Percentiles rank a stretch among this genome's conserved stretches.
phyloP scores from a whole-genome alignment of 352 stramenopile species.

The Phytophthora syringae region DNA sequence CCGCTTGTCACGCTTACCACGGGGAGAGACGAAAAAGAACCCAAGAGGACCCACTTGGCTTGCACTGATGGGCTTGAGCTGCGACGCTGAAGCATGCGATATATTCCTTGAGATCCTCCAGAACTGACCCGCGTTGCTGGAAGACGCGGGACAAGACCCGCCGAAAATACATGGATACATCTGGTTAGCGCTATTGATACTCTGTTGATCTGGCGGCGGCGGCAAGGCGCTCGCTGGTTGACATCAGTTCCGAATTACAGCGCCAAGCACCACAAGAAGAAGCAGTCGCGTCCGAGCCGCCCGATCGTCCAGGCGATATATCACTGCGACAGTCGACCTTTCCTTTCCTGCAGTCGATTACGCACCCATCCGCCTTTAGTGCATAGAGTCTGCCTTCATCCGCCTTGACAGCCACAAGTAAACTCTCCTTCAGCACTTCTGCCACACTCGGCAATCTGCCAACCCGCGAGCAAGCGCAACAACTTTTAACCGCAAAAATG shows the following conservation, averaged over 20 bases:
- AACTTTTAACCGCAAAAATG: constrained; percentile 43
- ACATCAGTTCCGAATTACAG: constrained; percentile 39
- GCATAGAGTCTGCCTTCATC: constrained; percentile 28
- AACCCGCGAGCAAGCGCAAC: constrained; percentile 5
- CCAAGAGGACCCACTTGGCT: background rate
- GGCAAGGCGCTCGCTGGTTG: background rate
- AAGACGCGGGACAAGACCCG: constrained; percentile 30
- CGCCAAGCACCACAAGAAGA: constrained; percentile 11
- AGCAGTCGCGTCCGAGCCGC: background rate
- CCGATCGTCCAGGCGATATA: constrained; percentile 21
- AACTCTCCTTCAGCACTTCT: constrained; percentile 12
- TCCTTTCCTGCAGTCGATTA: constrained; percentile 14
- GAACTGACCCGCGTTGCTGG: constrained; percentile 30
- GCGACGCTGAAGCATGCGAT: constrained; percentile 18
- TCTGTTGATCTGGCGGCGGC: background rate
- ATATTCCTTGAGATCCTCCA: constrained; percentile 10
- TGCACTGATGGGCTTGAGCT: constrained; percentile 7
- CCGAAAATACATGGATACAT: constrained; percentile 38
- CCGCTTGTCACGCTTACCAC: too few species aligned
- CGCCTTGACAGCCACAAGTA: constrained; percentile 22
- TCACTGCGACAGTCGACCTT: constrained; percentile 14
- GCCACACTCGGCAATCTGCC: constrained; percentile 34
- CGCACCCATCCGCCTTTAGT: constrained; percentile 27
- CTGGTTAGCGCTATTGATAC: constrained; percentile 34
- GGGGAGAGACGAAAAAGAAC: constrained; percentile 17